Conservation (phyloP, 1,284 basidiomycete species). For the Gastroboletus turbinatus region DNA sequence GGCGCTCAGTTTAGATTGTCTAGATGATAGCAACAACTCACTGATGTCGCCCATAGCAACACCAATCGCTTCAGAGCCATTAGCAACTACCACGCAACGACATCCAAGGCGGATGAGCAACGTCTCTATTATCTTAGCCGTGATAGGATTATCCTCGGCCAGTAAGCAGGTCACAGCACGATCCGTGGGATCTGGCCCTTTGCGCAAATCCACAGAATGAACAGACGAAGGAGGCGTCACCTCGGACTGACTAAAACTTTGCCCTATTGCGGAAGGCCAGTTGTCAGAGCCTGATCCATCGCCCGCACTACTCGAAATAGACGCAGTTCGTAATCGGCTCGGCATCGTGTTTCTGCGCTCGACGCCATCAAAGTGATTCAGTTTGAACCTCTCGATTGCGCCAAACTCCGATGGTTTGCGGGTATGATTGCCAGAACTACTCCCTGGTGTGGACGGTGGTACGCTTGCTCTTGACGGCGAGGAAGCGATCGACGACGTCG, state of each 20-base stretch:
- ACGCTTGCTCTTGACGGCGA: conserved; percentile 80
- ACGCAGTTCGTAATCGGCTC: conserved; percentile 84
- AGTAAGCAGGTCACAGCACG: conserved; percentile 88
- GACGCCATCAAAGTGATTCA: conserved; percentile 70
- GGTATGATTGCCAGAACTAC: conserved; percentile 53
- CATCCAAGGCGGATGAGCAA: conserved; percentile 90
- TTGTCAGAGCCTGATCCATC: conserved; percentile 76
- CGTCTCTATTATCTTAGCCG: conserved; percentile 94
- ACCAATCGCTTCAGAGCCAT: conserved; percentile 95
- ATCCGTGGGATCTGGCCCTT: conserved; percentile 69
- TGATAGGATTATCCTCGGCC: conserved; percentile 97
- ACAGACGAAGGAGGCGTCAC: conserved; percentile 75
- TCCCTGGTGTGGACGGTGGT: conserved; percentile 71
- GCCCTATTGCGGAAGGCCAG: conserved; percentile 62
- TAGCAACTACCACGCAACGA: conserved; percentile 89
- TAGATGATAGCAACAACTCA: conserved; percentile 43
- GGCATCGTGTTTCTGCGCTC: conserved; percentile 86
- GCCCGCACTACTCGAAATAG: conserved; percentile 71
- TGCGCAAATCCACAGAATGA: conserved; percentile 71
- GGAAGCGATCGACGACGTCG: conserved; percentile 89
- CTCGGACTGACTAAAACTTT: conserved; percentile 53
- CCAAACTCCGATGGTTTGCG: conserved; percentile 86
- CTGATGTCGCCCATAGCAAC: conserved; percentile 96
- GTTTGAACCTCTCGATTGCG: conserved; percentile 83
- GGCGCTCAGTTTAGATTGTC: conserved; percentile 16